phyloP scores from a whole-genome alignment of 192 early-diverging fungal genomes.

The Rhizoclosmatium globosum region DNA sequence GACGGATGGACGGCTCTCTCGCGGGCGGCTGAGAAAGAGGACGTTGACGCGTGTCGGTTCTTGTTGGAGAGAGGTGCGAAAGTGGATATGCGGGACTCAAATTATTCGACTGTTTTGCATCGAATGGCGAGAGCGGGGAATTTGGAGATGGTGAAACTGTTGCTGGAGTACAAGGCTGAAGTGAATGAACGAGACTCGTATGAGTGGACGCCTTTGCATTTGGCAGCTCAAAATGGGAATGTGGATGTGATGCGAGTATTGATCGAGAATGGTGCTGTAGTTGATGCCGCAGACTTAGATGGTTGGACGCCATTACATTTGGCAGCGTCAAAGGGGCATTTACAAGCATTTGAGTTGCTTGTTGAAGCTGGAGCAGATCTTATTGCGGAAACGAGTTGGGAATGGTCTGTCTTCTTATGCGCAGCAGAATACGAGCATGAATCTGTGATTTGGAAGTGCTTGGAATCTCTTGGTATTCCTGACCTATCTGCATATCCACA shows the following conservation, averaged over 20 bases:
- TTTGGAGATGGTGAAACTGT: not conserved
- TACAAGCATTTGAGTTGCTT: too few species aligned
- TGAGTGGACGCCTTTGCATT: conserved; percentile 2
- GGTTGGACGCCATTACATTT: too few species aligned
- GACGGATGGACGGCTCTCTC: not conserved
- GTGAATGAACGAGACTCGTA: not conserved
- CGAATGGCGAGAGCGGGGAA: not conserved
- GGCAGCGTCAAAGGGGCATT: too few species aligned
- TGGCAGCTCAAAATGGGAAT: not conserved
- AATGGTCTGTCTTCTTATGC: too few species aligned
- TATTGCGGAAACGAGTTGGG: too few species aligned
- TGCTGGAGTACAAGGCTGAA: not conserved
- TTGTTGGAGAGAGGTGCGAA: not conserved
- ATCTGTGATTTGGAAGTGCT: too few species aligned
- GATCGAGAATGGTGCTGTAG: not conserved
- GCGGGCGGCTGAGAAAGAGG: not conserved
- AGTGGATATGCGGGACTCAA: not conserved
- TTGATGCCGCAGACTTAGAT: too few species aligned
- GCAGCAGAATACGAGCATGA: too few species aligned
- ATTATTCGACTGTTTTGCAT: not conserved
- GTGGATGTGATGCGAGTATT: not conserved
- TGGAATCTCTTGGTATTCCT: too few species aligned
- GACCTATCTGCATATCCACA: too few species aligned
- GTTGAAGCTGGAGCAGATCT: too few species aligned
- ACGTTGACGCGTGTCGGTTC: not conserved